Base-by-base conservation (phyloP, 108 stramenopile genomes). In the Cyclotella atomus region DNA sequence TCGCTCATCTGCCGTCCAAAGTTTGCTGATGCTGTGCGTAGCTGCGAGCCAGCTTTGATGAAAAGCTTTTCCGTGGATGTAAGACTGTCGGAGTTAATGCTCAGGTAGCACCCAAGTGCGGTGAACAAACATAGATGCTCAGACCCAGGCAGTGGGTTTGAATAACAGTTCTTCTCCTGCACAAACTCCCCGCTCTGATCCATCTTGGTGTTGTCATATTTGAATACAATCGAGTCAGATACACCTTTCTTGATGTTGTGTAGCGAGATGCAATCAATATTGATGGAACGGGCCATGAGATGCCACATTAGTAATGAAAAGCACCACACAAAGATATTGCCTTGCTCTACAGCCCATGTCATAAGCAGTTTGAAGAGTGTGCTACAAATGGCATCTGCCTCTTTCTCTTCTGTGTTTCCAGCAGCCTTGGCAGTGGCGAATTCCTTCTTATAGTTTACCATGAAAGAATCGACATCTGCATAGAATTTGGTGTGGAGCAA, bases 71-170 rank as follows among this genome's bases (percentile, higher is more conserved):
- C 64, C 16, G 33, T 62, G 47, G 2, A 0, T 46, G 10, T 47
- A 21, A 82, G 46, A n/a, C n/a, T 19, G 16, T 72, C 49, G 12
- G 15, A 5, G 25, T 71, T 57, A 44, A 81, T 23, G 24, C 47
- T 50, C 2, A 76, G 24, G 62, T 70, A 82, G 29, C 30, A 34
- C 30, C 63, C 68, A 36, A 82, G 69, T 19, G 75, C 69, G 21
- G 50, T 28, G 32, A 60, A 71, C 23, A 50, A 21, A 47, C 70
- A 76, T 8, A 82, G 27, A 43, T 65, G 17, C 2, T 34, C 24
- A 41, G 57, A 20, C 4, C 27, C 20, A 44, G 4, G 38, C 16
- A 32, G 21, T 27, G 76, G 74, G 44, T 86, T 49, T 4, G 47
- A 49, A 17, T 66, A 29, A 47, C 65, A 66, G 24, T 66, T 66